Evolutionary conservation across 106 monocot genomes (phyloP), one percentile per base, ranked within the genome.

Genomic region (Acanthochlamys bracteata): DNA sequence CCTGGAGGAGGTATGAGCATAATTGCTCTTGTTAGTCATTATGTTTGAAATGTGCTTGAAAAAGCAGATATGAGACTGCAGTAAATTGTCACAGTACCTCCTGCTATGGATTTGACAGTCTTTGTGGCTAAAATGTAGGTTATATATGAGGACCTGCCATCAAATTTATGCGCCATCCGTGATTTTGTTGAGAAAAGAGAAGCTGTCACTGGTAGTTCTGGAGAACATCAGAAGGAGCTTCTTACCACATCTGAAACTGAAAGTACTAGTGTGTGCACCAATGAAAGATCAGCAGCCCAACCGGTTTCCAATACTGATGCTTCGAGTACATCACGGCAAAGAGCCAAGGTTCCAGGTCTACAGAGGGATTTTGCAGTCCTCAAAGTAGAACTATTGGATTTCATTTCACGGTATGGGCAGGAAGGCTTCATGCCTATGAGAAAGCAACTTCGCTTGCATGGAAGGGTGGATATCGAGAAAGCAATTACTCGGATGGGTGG

Each of bases 371-470:
- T 85, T 51, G 85, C 83, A 19, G 80, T 96, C 58, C 83, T 96
- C 12, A 96, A 83, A 82, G 69, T 82, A 55, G 96, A 96, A 74
- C 58, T 96, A 57, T 26, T 57, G 16, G 54, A 33, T 43, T 96
- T 88, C 64, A 83, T 96, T 55, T 70, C 82, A 64, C 42, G 74
- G 58, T 51, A 96, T 76, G 96, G 91, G 10, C 84, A 91, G 41
- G 84, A 83, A 65, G 96, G 96, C 6, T 96, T 91, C 69, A 96
- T 96, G 96, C 96, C 96, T 0, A 91, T 88, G 96, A 84, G 95
- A 66, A 96, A 88, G 73, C 95, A 96, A 23, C 84, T 96, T 24
- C 81, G 95, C 20, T 58, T 73, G 54, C 87, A 88, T 73, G 88
- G 96, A 42, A 85, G 90, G 64, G 86, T 96, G 57, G 96, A 96